Base-by-base conservation (phyloP, 1,284 basidiomycete genomes). In the Puccinia horiana region DNA sequence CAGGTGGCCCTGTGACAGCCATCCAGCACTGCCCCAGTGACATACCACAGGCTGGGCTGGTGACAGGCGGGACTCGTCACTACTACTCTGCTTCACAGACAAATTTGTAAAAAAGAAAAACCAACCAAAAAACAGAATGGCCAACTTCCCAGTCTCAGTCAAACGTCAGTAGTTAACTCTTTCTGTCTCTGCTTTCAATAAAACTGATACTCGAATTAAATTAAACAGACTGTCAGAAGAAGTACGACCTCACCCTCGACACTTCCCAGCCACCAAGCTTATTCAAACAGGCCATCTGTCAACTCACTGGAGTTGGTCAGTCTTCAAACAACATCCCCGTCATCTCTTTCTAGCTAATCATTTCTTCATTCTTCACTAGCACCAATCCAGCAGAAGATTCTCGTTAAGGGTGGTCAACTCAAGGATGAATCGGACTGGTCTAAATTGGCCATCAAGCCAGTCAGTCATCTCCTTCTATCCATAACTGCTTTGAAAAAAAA, bases 391-490 rank as follows among this genome's bases (percentile, higher is more conserved):
- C 96, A 97, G 93, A 99, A 98, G 88, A 93, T 98, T 84, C 96
- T 98, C 93, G 90, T 96, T 87, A 98, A 97, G 87, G 94, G 94
- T 72, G 94, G 94, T n/a, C 90, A 94, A 84, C 90, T 97, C 86
- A 95, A 94, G 93, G 94, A 97, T 85, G 93, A 96, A 84, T 90
- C 93, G 0, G 91, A 93, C 84, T 91, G 95, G 90, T 90, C 90
- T 84, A 95, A 94, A 87, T 90, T 97, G 56, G 91, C 89, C 0
- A 92, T 93, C 18, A 95, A 94, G 87, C 90, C 90, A 74, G 94
- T 94, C 79, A 84, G 90, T 87, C 16, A 67, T 67, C 69, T 67
- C 32, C 73, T 54, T 52, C 69, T 29, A 8, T 29, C 63, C n/a
- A 65, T 23, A 4, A 2, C 40, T 26, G n/a, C 29, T 40, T 16